Percentiles rank a stretch among this genome's conserved stretches.
Evolutionary conservation across 2,329 filamentous ascomycete genomes (phyloP).

Genomic region (Cadophora luteo-olivacea): DNA sequence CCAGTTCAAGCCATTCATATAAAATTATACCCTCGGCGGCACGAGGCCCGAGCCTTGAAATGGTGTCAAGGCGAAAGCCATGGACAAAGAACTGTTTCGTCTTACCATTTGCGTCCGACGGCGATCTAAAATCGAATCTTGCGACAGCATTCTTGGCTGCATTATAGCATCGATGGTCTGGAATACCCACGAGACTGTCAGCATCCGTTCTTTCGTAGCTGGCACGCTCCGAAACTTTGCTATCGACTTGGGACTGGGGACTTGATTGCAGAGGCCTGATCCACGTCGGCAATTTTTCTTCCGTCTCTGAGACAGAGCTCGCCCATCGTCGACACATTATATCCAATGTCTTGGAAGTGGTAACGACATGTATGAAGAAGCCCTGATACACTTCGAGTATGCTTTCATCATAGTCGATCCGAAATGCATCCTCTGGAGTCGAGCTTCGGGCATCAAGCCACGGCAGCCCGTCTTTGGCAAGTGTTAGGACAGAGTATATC

Average conservation of each 20-base stretch:
- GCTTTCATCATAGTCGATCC: conserved; percentile 20
- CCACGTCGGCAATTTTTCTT: conserved; percentile 23
- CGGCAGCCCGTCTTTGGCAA: conserved; percentile 26
- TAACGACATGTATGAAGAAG: conserved; percentile 25
- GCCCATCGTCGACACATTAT: conserved; percentile 31
- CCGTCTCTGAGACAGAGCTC: conserved; percentile 18
- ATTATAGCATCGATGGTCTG: conserved; percentile 22
- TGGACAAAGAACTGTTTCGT: conserved; percentile 4
- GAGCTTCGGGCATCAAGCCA: not conserved
- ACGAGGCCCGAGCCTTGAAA: conserved; percentile 20
- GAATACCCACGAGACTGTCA: conserved; percentile 26
- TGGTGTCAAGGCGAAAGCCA: conserved; percentile 24
- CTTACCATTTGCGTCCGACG: not conserved
- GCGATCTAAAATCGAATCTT: not conserved
- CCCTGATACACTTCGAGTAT: conserved; percentile 25
- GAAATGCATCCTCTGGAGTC: not conserved
- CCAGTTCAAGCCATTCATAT: conserved; percentile 27
- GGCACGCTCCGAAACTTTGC: conserved; percentile 16
- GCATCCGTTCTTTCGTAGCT: conserved; percentile 19
- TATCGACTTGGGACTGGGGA: conserved; percentile 16
- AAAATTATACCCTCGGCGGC: conserved; percentile 28
- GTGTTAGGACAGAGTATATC: conserved; percentile 26
- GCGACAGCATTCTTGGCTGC: conserved; percentile 18
- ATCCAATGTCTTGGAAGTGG: conserved; percentile 19
- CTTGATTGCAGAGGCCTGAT: conserved; percentile 24